Percentiles rank a stretch among this genome's conserved stretches.
phyloP scores from a whole-genome alignment of 2,329 filamentous ascomycete species.

The Colletotrichum cordylinicola region DNA sequence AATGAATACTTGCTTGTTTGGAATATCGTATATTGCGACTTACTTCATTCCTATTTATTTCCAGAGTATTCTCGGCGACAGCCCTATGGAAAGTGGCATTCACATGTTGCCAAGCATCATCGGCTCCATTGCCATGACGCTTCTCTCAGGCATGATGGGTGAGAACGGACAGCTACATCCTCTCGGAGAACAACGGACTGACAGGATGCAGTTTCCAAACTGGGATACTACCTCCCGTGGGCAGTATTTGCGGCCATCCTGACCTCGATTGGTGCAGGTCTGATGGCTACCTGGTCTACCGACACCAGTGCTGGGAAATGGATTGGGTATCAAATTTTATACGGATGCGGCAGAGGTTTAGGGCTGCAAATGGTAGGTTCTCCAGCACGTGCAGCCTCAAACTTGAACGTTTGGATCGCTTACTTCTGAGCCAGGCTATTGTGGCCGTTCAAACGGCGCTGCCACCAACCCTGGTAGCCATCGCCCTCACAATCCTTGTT shows the following conservation, averaged over 20 bases:
- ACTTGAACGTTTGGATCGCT: too few relatives aligned
- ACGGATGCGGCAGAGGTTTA: constrained; percentile 49
- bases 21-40: constrained; percentile 49
- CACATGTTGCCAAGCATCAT: constrained; percentile 46
- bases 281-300: constrained; percentile 42
- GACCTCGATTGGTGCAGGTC: constrained; percentile 37
- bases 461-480: constrained; percentile 26
- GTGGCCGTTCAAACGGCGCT: constrained; percentile 33
- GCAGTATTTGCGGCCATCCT: constrained; percentile 41
- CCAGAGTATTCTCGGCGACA: constrained; percentile 48
- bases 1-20: constrained; percentile 47
- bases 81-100: constrained; percentile 41
- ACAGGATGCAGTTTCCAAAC: neutral
- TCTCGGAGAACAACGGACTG: neutral
- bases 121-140: constrained; percentile 37
- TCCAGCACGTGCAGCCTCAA: too few relatives aligned
- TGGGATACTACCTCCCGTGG: constrained; percentile 22
- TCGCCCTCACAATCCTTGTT: constrained; percentile 31
- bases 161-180: neutral
- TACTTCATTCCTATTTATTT: constrained; percentile 59
- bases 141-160: constrained; percentile 38
- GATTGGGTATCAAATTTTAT: constrained; percentile 54
- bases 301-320: constrained; percentile 37
- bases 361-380: constrained; percentile 43
- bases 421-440: constrained; percentile 9